Evolutionary conservation across 2,329 filamentous ascomycete species (phyloP).

Genomic region (Paecilomyces niveus): DNA sequence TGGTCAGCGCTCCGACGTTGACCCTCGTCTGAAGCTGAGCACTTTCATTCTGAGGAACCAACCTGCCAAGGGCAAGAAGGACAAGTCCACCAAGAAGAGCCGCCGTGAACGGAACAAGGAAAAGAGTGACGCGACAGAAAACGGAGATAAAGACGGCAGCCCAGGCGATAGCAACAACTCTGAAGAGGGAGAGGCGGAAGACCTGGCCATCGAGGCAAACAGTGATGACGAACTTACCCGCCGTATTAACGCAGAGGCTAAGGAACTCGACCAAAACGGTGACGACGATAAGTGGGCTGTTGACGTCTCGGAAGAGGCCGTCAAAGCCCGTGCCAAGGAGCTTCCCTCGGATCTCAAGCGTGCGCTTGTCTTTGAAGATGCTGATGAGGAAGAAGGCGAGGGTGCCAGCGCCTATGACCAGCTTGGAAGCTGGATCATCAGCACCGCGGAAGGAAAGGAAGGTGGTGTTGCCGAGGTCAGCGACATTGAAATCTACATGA

Average conservation of each 20-base stretch:
- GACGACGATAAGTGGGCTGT: conserved; percentile 92
- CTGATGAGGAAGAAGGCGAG: conserved; percentile 73
- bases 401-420: conserved; percentile 77
- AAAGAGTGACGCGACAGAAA: conserved; percentile 48
- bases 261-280: conserved; percentile 63
- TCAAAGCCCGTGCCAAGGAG: conserved; percentile 87
- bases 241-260: conserved; percentile 59
- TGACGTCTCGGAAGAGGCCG: conserved; percentile 90
- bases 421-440: conserved; percentile 86
- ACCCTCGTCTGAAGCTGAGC: conserved; percentile 89
- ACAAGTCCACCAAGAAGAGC: conserved; percentile 91
- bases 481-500: conserved; percentile 87
- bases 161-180: conserved; percentile 60
- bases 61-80: conserved; percentile 88
- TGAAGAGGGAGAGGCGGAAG: conserved; percentile 54
- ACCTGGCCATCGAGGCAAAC: conserved; percentile 59
- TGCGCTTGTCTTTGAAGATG: conserved; percentile 75
- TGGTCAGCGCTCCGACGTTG: conserved; percentile 84
- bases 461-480: conserved; percentile 72
- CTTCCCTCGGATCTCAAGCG: conserved; percentile 94
- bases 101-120: conserved; percentile 73
- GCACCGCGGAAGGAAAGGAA: conserved; percentile 60
- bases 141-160: conserved; percentile 53
- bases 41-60: conserved; percentile 96
- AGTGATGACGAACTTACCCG: conserved; percentile 91